Percentiles rank a stretch among this genome's conserved stretches.
Evolutionary conservation across 2,329 filamentous ascomycete genomes (phyloP).

Genomic region (Neodidymelliopsis sp.): DNA sequence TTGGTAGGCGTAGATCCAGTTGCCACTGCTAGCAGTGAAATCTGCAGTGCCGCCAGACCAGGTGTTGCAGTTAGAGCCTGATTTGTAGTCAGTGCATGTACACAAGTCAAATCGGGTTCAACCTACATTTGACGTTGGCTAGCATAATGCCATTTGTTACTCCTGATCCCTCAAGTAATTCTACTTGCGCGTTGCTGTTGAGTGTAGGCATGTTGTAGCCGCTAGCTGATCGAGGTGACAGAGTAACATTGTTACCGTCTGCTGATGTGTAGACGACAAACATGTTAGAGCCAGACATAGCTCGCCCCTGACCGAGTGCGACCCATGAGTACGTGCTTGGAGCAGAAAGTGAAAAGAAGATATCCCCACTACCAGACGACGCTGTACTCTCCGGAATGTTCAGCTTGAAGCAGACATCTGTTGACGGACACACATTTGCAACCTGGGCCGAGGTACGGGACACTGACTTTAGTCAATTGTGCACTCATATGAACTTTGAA

Average conservation of each 20-base stretch:
- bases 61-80: conserved; percentile 60
- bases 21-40: conserved; percentile 53
- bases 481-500: neutral
- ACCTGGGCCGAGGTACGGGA: conserved; percentile 41
- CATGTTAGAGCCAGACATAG: conserved; percentile 65
- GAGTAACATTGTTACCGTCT: conserved; percentile 62
- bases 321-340: conserved; percentile 63
- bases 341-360: conserved; percentile 65
- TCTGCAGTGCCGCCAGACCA: conserved; percentile 63
- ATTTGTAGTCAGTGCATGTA: conserved; percentile 16
- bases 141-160: conserved; percentile 61
- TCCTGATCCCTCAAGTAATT: conserved; percentile 62
- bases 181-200: conserved; percentile 54
- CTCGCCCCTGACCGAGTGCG: conserved; percentile 62
- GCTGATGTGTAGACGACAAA: conserved; percentile 65
- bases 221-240: conserved; percentile 60
- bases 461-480: conserved; percentile 32
- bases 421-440: conserved; percentile 36
- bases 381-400: conserved; percentile 63
- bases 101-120: neutral
- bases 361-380: conserved; percentile 60
- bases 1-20: conserved; percentile 61
- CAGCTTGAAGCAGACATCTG: conserved; percentile 57
- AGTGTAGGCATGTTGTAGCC: conserved; percentile 55
- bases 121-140: conserved; percentile 62